A percentile compares a stretch with the other conserved stretches of the same genome.
Evolutionary conservation across 2,329 filamentous ascomycete species (phyloP).

Genomic region (Capronia americana): DNA sequence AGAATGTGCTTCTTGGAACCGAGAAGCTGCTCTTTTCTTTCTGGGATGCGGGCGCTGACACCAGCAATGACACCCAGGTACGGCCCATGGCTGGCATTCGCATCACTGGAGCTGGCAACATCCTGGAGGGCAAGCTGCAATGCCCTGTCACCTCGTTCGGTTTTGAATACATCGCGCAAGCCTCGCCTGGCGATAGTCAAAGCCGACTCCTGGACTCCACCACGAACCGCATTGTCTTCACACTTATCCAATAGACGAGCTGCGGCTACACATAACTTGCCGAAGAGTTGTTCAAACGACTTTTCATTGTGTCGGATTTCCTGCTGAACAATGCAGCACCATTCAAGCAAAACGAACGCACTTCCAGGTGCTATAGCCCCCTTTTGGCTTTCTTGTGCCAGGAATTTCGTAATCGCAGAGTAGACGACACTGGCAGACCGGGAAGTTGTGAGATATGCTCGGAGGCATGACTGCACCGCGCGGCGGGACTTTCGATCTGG

Average conservation of each 20-base stretch:
- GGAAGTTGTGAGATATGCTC: slow-evolving; percentile 67
- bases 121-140: slow-evolving; percentile 68
- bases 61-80: slow-evolving; percentile 87
- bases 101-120: slow-evolving; percentile 71
- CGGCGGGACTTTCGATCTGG: slow-evolving; percentile 81
- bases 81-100: slow-evolving; percentile 72
- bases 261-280: slow-evolving; percentile 70
- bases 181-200: slow-evolving; percentile 79
- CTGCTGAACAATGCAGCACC: slow-evolving; percentile 81
- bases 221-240: slow-evolving; percentile 68
- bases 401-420: slow-evolving; percentile 62
- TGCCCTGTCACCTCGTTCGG: slow-evolving; percentile 64
- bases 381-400: slow-evolving; percentile 78
- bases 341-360: slow-evolving; percentile 88
- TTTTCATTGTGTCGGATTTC: slow-evolving; percentile 67
- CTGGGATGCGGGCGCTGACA: slow-evolving; percentile 75
- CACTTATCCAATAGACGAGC: slow-evolving; percentile 81
- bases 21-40: slow-evolving; percentile 68
- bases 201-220: slow-evolving; percentile 73
- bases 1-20: slow-evolving; percentile 74
- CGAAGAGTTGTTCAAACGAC: slow-evolving; percentile 59
- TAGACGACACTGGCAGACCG: slow-evolving; percentile 51
- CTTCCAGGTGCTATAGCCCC: slow-evolving; percentile 76
- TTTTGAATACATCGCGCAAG: slow-evolving; percentile 74
- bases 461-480: slow-evolving; percentile 81